A percentile compares a stretch with the other conserved stretches of the same genome.
phyloP scores from a whole-genome alignment of 148 eudicot genomes.

The Chenopodium berlandieri region DNA sequence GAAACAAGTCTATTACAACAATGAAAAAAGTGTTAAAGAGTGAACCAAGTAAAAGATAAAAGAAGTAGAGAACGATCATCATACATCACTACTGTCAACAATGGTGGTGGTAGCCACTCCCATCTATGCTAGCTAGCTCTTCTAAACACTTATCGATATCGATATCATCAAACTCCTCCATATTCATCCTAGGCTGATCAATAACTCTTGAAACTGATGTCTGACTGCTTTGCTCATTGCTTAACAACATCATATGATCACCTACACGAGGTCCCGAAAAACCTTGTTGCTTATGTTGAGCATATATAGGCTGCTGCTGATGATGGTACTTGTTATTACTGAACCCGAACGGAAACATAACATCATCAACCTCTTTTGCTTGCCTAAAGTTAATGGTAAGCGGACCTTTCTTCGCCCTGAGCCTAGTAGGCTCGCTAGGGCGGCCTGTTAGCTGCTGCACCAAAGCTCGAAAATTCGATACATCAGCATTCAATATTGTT shows the following conservation, averaged over 20 bases:
- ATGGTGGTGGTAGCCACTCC: neutral
- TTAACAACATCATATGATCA: neutral
- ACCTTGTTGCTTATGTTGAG: neutral
- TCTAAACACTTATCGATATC: constrained; percentile 15
- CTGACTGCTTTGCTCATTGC: neutral
- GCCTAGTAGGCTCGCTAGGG: constrained; percentile 15
- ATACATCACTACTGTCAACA: neutral
- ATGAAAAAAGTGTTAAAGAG: neutral
- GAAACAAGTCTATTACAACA: neutral
- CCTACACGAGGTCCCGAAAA: neutral
- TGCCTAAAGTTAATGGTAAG: constrained; percentile 37
- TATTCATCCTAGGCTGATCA: neutral
- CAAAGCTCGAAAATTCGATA: constrained; percentile 45
- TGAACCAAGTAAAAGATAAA: neutral
- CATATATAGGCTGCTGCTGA: neutral
- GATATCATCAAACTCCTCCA: constrained; percentile 16
- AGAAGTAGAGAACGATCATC: neutral
- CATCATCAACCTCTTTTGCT: neutral
- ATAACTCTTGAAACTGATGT: neutral
- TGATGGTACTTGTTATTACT: neutral
- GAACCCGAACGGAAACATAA: constrained; percentile 14
- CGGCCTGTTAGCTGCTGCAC: constrained; percentile 55
- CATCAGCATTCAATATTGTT: constrained; percentile 43
- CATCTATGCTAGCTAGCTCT: constrained; percentile 5
- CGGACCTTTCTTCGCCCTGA: constrained; percentile 33